Evolutionary conservation across 768 basidiomycete species (phyloP), one percentile per base, ranked within the genome.

Genomic region (Kwoniella sp.): DNA sequence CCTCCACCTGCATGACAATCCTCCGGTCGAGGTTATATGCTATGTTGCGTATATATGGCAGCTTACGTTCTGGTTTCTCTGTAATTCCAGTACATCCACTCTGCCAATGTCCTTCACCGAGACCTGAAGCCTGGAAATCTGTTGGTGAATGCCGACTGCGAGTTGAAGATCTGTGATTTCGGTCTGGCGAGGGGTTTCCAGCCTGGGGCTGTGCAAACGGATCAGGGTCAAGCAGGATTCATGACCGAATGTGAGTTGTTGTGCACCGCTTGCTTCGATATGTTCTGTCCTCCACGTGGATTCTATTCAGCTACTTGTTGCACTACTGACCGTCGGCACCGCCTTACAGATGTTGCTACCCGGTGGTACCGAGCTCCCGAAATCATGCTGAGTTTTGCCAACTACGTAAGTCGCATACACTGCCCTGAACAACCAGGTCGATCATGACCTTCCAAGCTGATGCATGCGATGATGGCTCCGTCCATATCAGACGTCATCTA

Each of bases 321-420:
- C n/a, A n/a, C n/a, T n/a, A 22, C 55, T 57, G 25, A 57, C 37
- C 11, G 20, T 2, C 34, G 34, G 5, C n/a, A n/a, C 28, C 22
- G 8, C 7, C 9, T 12, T 22, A 15, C 26, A 79, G 80, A 81
- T 50, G 82, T 98, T 31, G 95, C 95, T n/a, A 99, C 95, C 8
- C 86, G 95, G 62, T 98, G 95, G 95, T 99, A 99, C 80, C 85
- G 95, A 37, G 95, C 95, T 23, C 95, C 96, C 0, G 96, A 99
- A 83, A 99, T 98, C 82, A 99, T 98, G 96, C 80, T 98, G 73
- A 93, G 92, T 61, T 82, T 82, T 56, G 81, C 81, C 50, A 82
- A 80, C 60, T 80, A 80, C 51, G 83, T 95, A 71, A 80, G 90
- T 83, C 13, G 7, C 2, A 29, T 37, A 29, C 34, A 11, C 20